These are phyloP conservation scores for Neoconidiobolus thromboides DNA, from an alignment of 371 early-diverging fungal genomes.

Conservation along the genomic window DNA sequence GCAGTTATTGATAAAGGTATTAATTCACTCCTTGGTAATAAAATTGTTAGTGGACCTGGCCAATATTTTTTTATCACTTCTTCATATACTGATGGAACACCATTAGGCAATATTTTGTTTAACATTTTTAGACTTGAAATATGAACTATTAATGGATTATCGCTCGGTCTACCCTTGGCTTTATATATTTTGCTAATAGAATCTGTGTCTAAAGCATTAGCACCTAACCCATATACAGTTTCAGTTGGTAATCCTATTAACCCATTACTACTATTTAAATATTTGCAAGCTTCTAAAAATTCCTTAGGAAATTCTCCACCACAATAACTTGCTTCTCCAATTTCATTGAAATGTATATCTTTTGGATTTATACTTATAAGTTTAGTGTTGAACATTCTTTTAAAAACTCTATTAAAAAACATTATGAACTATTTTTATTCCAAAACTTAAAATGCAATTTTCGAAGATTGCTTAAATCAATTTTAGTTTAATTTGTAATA, in stretches of 20 bases:
- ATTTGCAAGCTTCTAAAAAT: no score
- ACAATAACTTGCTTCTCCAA: no score
- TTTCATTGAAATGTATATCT: no score
- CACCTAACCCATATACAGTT: conserved; percentile 98
- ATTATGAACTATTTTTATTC: no score
- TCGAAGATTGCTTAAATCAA: no score
- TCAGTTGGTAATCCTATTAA: conserved; percentile 97
- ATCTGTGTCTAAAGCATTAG: conserved; percentile 54
- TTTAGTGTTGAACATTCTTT: no score
- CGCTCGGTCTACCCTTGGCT: conserved; percentile 89
- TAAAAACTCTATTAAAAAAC: no score
- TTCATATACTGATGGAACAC: conserved; percentile 1
- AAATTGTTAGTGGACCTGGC: conserved; percentile 97
- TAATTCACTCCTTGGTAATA: conserved; percentile 51
- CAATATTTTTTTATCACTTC: conserved; percentile 65
- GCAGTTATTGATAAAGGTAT: conserved; percentile 71
- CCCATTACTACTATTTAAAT: neutral
- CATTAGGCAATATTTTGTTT: conserved; percentile 32
- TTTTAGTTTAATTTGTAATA: no score
- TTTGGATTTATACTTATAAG: no score
- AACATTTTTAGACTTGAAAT: conserved; percentile 86
- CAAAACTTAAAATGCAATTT: no score
- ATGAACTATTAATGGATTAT: conserved; percentile 98
- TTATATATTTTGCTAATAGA: conserved; percentile 72
- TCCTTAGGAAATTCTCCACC: no score